Evolutionary conservation across 2,329 filamentous ascomycete species (phyloP), one percentile per base, ranked within the genome.

Genomic region (Fusarium sp.): DNA sequence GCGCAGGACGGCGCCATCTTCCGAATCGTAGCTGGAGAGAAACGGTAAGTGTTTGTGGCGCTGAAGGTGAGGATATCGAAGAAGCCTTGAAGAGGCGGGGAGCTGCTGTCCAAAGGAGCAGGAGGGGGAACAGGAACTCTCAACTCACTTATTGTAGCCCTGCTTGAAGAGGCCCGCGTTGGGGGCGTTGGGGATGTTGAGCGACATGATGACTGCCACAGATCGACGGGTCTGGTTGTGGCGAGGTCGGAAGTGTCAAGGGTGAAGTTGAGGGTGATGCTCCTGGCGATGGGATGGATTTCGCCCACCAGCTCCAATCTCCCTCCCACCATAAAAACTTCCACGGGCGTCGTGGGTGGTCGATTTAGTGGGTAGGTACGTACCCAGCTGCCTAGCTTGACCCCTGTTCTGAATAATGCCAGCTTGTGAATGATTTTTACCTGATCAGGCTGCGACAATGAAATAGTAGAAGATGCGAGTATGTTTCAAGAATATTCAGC

Each of bases 1-100:
- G 82, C 96, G 95, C 76, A 98, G 89, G 77, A 99, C 95, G 77
- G 96, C 97, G 83, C 96, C 96, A 93, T 99, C 96, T 91, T 99
- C 97, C 71, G 96, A 93, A 83, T 98, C 96, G 87, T 99, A 98
- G 89, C 97, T 98, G 45, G 60, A 62, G 24, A 52, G 64, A 20
- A 59, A 63, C 54, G 31, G n/a, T 59, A 2, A 34, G n/a, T 16
- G 50, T 42, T 61, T 37, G 60, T 22, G 59, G 35, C 68, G 58
- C 24, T 69, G 45, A 61, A 40, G 20, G 50, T 27, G 63, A 34
- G 45, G 64, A 42, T 16, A 66, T 60, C 35, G 24, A 24, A 60
- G 63, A 62, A 67, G 71, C 70, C 66, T 71, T 72, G 69, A 74
- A 75, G 72, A 77, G 71, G 78, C 73, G 78, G 76, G 78, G 72